Evolutionary conservation across 305 asterid genomes (phyloP), one percentile per base, ranked within the genome.

Genomic region (Petunia hybrid): DNA sequence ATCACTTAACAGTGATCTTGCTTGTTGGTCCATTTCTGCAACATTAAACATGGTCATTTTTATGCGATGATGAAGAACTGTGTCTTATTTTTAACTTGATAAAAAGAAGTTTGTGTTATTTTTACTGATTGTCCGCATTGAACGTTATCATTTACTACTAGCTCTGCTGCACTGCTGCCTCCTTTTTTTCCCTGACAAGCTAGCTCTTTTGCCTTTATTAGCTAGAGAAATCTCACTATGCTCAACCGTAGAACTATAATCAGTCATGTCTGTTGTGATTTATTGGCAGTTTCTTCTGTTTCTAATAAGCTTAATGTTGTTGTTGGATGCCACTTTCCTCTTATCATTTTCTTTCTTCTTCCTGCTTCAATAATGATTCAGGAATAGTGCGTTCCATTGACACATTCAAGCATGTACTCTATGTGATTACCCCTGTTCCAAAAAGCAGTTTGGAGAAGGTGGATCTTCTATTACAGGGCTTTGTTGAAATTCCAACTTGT

Each of bases 361-460:
- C 57, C 38, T 43, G 8, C 57, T 9, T 59, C 46, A 78, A 69
- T 67, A 60, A 45, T 81, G 83, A 69, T 82, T 80, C 93, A 92
- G 99, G 99, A 77, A 91, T 97, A 43, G 97, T 97, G 82, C 88
- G 98, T 88, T 91, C 92, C 79, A 87, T 94, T 22, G 98, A 94
- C 84, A 88, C 97, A 42, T 82, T 80, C 57, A 89, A 80, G 83
- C 91, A 87, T 10, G 83, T 92, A 55, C 87, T 97, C 76, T 84
- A 93, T 77, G 81, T 97, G 65, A 88, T 97, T 76, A 93, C 97
- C 77, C 99, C 98, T 53, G 92, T 94, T 76, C 95, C 98, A 62
- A 89, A 74, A 70, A 87, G 84, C 79, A 87, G 79, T 79, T 85
- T 96, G 88, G 95, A 93, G 70, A 90, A 88, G 85, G 99, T 94